phyloP scores from a whole-genome alignment of 805 yeast species.

The Danielia oregonensis region DNA sequence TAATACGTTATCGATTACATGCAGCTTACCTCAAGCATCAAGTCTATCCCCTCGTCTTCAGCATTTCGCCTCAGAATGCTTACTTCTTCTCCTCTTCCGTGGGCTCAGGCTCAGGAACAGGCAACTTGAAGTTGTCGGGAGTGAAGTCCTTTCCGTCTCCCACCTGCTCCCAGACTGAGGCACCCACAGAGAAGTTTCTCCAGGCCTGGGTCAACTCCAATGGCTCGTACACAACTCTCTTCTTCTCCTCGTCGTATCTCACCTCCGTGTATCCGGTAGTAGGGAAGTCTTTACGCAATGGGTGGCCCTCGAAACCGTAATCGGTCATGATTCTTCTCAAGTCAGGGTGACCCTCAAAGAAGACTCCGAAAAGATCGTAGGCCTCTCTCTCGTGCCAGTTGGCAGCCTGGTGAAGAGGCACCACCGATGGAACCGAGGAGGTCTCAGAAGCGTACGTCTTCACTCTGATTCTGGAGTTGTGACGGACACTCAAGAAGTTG shows the following conservation, averaged over 20 bases:
- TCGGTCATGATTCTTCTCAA: conserved; percentile 87
- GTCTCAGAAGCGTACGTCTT: conserved; percentile 86
- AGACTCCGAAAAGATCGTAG: conserved; percentile 81
- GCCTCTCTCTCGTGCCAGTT: conserved; percentile 92
- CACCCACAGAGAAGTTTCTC: conserved; percentile 85
- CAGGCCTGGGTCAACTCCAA: conserved; percentile 89
- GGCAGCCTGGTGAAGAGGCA: conserved; percentile 71
- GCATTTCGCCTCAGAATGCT: no score
- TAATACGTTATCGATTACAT: no score
- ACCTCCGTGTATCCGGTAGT: conserved; percentile 89
- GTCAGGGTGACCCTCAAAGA: conserved; percentile 87
- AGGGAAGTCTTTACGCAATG: conserved; percentile 89
- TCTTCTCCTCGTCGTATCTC: conserved; percentile 85
- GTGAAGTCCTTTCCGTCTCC: conserved; percentile 82
- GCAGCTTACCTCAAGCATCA: no score
- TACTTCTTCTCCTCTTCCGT: conserved; percentile 35
- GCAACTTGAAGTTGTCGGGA: conserved; percentile 78
- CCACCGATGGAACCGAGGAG: conserved; percentile 74
- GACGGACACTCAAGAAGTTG: conserved; percentile 74
- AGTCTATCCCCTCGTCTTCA: no score
- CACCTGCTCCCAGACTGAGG: conserved; percentile 88
- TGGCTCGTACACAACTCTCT: conserved; percentile 86
- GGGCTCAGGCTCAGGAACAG: conserved; percentile 77
- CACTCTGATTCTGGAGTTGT: conserved; percentile 82
- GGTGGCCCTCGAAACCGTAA: conserved; percentile 91